These are phyloP conservation scores for Apodospora peruviana DNA, from an alignment of 495 filamentous ascomycete genomes.

Conservation along the genomic window DNA sequence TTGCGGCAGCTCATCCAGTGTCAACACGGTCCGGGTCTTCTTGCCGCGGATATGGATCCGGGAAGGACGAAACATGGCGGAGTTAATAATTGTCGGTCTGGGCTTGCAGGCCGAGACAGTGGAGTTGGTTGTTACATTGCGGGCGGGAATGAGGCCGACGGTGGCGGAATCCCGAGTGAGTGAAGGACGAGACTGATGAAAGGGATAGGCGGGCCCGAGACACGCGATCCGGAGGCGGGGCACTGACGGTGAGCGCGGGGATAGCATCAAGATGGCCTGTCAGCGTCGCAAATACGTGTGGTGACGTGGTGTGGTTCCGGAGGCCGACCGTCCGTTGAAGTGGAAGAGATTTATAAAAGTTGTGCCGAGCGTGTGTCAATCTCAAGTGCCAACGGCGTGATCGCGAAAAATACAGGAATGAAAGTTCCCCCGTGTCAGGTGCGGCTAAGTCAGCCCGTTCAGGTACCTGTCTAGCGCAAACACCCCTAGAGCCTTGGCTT, in stretches of 20 bases:
- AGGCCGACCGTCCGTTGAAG: background rate
- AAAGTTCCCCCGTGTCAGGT: background rate
- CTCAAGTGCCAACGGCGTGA: constrained; percentile 24
- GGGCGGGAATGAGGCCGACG: constrained; percentile 12
- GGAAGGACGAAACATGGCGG: no score
- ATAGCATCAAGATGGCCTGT: constrained; percentile 26
- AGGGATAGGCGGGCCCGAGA: constrained; percentile 10
- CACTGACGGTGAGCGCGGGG: constrained; percentile 17
- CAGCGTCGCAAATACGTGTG: background rate
- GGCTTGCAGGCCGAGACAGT: background rate
- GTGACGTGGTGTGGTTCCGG: background rate
- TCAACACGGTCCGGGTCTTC: constrained; percentile 49
- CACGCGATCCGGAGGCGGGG: constrained; percentile 22
- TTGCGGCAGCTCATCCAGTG: constrained; percentile 62
- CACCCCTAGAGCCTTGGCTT: no score
- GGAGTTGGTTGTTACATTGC: constrained; percentile 17
- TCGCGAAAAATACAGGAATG: constrained; percentile 5
- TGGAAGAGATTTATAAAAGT: no score
- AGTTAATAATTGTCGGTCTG: no score
- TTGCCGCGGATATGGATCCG: constrained; percentile 24
- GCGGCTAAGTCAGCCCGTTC: background rate
- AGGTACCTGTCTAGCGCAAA: no score
- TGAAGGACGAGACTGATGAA: constrained; percentile 7
- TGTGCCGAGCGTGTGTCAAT: no score
- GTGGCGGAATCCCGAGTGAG: constrained; percentile 15